Percentiles rank a stretch among this genome's conserved stretches.
phyloP scores from a whole-genome alignment of 1,139 yeast species.

The Candida labiduridarum region DNA sequence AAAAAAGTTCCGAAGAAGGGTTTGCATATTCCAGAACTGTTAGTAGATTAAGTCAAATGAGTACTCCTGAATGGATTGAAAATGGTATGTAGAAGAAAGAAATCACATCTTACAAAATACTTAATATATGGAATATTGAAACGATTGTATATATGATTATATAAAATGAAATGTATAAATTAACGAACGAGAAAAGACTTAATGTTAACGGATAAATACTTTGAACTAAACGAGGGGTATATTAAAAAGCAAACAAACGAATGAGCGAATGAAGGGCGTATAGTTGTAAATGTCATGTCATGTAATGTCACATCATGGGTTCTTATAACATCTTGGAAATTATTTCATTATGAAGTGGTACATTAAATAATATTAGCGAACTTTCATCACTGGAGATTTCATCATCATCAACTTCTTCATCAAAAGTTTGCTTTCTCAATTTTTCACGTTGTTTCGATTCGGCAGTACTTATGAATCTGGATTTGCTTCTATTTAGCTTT shows the following conservation, averaged over 20 bases:
- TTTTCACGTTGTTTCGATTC: constrained; percentile 44
- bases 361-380: constrained; percentile 38
- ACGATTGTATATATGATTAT: neutral
- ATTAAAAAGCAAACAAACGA: neutral
- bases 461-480: constrained; percentile 36
- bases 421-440: constrained; percentile 44
- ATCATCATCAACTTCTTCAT: constrained; percentile 48
- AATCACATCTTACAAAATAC: neutral
- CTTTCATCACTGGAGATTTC: constrained; percentile 31
- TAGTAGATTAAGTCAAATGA: constrained; percentile 89
- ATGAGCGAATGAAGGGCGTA: neutral
- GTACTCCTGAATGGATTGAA: constrained; percentile 89
- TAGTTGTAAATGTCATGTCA: neutral
- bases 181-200: neutral
- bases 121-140: neutral
- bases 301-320: neutral
- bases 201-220: neutral
- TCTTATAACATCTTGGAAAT: neutral
- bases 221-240: neutral
- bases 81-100: constrained; percentile 11
- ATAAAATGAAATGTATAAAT: neutral
- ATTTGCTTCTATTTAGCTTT: constrained; percentile 35
- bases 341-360: constrained; percentile 25
- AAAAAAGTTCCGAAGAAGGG: constrained; percentile 80
- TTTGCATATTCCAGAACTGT: constrained; percentile 97